phyloP scores from a whole-genome alignment of 768 basidiomycete genomes.

The Pulveroboletus sp. region DNA sequence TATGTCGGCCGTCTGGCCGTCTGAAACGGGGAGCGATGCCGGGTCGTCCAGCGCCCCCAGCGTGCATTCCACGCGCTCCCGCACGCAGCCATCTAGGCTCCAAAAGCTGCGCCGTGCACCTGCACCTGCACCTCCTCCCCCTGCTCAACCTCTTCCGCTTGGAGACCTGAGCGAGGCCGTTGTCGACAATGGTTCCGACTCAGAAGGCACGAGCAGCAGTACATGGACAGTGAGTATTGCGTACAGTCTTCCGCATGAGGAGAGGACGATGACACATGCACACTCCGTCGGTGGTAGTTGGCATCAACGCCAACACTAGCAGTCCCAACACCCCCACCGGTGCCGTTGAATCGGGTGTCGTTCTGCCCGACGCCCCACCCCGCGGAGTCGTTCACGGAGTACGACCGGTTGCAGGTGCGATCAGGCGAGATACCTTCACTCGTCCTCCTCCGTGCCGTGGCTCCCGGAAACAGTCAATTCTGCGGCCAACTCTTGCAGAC shows the following conservation, averaged over 20 bases:
- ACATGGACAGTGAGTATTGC: constrained; percentile 17
- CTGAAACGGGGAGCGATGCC: constrained; percentile 24
- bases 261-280: neutral
- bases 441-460: constrained; percentile 19
- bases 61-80: neutral
- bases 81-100: constrained; percentile 9
- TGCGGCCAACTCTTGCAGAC: constrained; percentile 28
- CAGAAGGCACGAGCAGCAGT: constrained; percentile 1
- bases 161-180: neutral
- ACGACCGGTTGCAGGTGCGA: constrained; percentile 24
- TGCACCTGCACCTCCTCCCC: neutral
- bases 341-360: constrained; percentile 12
- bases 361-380: constrained; percentile 20
- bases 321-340: neutral
- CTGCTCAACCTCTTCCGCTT: neutral
- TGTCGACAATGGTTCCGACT: constrained; percentile 2
- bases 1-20: constrained; percentile 23
- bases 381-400: constrained; percentile 29
- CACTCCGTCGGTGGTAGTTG: constrained; percentile 4
- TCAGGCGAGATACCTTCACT: constrained; percentile 17
- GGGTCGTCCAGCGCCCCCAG: constrained; percentile 3
- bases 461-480: constrained; percentile 17
- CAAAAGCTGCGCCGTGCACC: constrained; percentile 16
- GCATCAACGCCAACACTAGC: neutral
- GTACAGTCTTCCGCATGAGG: neutral